A percentile compares a stretch with the other conserved stretches of the same genome.
phyloP scores from a whole-genome alignment of 257 asterid species.

The Solanum piurae region DNA sequence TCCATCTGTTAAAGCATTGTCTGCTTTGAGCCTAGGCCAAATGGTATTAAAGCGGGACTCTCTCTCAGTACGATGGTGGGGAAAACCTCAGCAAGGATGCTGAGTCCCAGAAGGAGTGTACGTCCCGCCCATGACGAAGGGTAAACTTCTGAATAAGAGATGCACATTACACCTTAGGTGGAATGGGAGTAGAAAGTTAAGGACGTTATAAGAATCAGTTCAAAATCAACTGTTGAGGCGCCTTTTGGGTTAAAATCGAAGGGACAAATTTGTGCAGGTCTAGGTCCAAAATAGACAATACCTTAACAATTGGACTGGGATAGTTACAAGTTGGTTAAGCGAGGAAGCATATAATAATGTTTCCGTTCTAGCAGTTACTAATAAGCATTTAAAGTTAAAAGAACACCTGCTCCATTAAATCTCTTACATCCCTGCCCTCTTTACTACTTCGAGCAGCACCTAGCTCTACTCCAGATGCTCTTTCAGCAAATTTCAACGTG shows the following conservation, averaged over 20 bases:
- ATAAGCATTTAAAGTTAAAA: neutral
- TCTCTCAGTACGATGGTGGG: neutral
- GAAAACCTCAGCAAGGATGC: neutral
- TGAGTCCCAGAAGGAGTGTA: neutral
- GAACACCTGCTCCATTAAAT: conserved; percentile 43
- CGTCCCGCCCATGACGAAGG: neutral
- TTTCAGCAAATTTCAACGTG: conserved; percentile 57
- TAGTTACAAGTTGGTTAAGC: neutral
- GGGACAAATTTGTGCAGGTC: neutral
- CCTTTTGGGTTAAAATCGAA: neutral
- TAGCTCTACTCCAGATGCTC: conserved; percentile 42
- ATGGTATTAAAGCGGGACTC: neutral
- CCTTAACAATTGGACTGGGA: neutral
- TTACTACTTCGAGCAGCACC: conserved; percentile 46
- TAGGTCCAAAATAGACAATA: neutral
- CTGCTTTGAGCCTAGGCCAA: neutral
- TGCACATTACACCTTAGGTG: neutral
- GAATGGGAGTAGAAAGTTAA: neutral
- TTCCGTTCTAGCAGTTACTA: neutral
- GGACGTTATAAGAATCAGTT: neutral
- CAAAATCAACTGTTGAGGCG: neutral
- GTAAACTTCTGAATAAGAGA: neutral
- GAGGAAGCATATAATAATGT: neutral
- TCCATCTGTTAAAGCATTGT: neutral
- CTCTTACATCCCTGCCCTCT: conserved; percentile 32